Evolutionary conservation across 306 rosid species (phyloP).

Genomic region (Abrus precatorius): DNA sequence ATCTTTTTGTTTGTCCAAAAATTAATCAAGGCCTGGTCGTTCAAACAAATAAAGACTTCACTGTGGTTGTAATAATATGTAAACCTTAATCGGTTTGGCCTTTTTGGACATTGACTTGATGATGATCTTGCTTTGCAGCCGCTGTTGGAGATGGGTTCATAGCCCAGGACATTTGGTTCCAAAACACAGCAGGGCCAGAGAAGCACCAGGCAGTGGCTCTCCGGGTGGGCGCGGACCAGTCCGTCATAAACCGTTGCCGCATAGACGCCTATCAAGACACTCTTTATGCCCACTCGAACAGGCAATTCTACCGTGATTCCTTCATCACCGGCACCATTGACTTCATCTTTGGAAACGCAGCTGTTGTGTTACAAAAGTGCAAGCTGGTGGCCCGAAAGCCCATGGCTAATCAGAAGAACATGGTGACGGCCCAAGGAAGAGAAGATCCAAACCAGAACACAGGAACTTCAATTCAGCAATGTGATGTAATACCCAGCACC

Average conservation of each 20-base stretch:
- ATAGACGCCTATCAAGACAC: conserved; percentile 77
- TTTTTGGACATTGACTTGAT: background rate
- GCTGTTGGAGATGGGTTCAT: conserved; percentile 77
- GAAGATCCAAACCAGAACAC: conserved; percentile 68
- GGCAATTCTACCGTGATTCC: conserved; percentile 75
- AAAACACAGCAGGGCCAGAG: conserved; percentile 72
- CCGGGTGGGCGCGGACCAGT: conserved; percentile 61
- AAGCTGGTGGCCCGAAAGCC: conserved; percentile 65
- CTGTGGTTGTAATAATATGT: no score
- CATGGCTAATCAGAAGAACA: conserved; percentile 64
- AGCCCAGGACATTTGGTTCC: conserved; percentile 70
- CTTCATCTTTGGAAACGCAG: conserved; percentile 78
- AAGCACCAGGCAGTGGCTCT: conserved; percentile 84
- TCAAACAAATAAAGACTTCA: no score
- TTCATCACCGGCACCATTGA: conserved; percentile 72
- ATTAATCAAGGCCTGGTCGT: no score
- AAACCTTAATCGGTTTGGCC: no score
- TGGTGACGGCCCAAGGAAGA: conserved; percentile 81
- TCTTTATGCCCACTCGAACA: conserved; percentile 66
- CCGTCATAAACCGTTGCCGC: conserved; percentile 70
- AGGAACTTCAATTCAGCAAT: conserved; percentile 70
- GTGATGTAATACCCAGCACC: conserved; percentile 54
- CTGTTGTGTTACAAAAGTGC: conserved; percentile 72
- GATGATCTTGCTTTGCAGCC: conserved; percentile 44
- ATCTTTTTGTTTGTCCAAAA: no score